Evolutionary conservation across 1,284 basidiomycete genomes (phyloP), one percentile per base, ranked within the genome.

Genomic region (Ganoderma sinense): DNA sequence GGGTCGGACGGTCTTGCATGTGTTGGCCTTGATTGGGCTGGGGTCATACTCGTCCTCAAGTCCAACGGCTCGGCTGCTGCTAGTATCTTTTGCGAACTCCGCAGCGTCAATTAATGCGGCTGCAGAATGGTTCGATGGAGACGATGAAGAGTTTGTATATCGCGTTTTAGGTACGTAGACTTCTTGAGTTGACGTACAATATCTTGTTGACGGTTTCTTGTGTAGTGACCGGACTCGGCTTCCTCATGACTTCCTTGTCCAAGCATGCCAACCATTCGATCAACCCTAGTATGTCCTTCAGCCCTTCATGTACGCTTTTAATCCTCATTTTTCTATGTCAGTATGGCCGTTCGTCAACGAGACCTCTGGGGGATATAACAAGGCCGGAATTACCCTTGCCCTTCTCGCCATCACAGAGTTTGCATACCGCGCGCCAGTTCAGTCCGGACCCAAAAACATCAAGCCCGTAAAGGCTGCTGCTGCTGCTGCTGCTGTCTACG

Each of bases 331-430:
- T 23, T 70, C 10, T 39, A 8, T 16, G 10, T 31, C 71, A 93
- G 91, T 96, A 40, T 97, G 96, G 96, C 91, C 93, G 0, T 89
- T 95, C 75, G 86, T 94, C 33, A 85, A 93, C 75, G 84, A 85
- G 59, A 78, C 84, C 40, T 90, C 90, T 0, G 92, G 91, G 13
- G 92, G 92, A 31, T 92, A 88, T 81, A 95, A 97, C 80, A 90
- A 88, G 75, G 85, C 85, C 1, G 91, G 92, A 2, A 80, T 95
- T 29, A 62, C 77, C 2, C 75, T 92, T 8, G 87, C 87, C 0
- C 45, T 86, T 18, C 76, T 88, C n/a, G 86, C 91, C 0, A 80
- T 91, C 5, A 69, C 73, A 51, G 75, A 78, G 68, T 77, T 73
- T 65, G 59, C 65, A 7, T 68, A 36, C 4, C 72, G 72, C 11